These are phyloP conservation scores for Thymus quinquecostatus DNA, from an alignment of 257 asterid genomes.

Conservation along the genomic window DNA sequence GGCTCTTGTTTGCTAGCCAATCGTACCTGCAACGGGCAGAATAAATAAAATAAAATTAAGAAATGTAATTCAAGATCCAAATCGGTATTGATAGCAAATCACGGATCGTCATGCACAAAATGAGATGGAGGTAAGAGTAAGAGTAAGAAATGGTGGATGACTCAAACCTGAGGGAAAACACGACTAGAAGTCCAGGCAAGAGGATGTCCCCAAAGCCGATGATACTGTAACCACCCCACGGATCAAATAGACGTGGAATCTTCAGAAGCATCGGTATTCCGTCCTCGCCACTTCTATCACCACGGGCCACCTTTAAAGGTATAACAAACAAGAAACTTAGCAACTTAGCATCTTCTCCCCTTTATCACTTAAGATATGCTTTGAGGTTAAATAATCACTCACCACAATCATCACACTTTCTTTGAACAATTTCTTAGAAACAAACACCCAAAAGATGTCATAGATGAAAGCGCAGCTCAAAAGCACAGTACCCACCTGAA, in stretches of 20 bases:
- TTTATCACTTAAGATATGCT: not conserved
- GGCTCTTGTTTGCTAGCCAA: conserved; percentile 79
- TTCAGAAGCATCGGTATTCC: conserved; percentile 91
- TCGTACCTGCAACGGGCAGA: conserved; percentile 59
- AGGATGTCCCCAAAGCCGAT: conserved; percentile 92
- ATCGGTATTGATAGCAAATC: not conserved
- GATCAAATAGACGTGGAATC: conserved; percentile 88
- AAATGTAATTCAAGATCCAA: not conserved
- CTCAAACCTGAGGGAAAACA: conserved; percentile 79
- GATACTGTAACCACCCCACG: conserved; percentile 97
- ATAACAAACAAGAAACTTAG: conserved; percentile 2
- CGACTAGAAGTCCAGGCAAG: conserved; percentile 78
- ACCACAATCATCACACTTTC: conserved; percentile 98
- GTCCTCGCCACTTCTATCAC: conserved; percentile 86
- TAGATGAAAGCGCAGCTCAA: conserved; percentile 86
- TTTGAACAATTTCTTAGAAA: conserved; percentile 75
- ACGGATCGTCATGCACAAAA: not conserved
- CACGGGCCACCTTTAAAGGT: conserved; percentile 80
- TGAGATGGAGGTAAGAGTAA: conserved; percentile 6
- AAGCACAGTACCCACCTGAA: conserved; percentile 86
- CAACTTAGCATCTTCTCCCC: conserved; percentile 23
- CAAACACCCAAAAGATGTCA: conserved; percentile 94
- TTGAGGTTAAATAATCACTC: conserved; percentile 37
- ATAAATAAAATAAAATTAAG: too few relatives aligned
- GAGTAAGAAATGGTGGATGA: conserved; percentile 6